A percentile compares a stretch with the other conserved stretches of the same genome.
Evolutionary conservation across 495 filamentous ascomycete species (phyloP).

Genomic region (Hypoxylon fuscum): DNA sequence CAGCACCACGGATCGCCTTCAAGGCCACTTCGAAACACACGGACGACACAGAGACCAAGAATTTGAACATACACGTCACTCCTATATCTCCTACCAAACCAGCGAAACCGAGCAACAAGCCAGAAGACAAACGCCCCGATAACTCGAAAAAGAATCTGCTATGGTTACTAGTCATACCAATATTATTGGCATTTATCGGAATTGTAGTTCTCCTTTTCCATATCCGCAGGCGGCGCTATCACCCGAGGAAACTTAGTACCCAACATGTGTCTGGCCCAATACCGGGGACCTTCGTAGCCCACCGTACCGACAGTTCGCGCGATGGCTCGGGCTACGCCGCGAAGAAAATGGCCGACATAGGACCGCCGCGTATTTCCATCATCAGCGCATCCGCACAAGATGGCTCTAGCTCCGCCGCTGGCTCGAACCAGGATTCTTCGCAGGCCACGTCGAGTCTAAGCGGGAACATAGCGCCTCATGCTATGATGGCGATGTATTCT

Average conservation of each 20-base stretch:
- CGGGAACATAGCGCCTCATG: slow-evolving; percentile 23
- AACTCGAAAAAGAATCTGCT: slow-evolving; percentile 31
- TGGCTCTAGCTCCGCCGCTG: neutral
- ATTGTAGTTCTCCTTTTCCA: slow-evolving; percentile 36
- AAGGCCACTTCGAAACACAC: slow-evolving; percentile 58
- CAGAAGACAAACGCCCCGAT: slow-evolving; percentile 11
- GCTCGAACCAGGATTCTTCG: slow-evolving; percentile 22
- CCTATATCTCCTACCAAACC: slow-evolving; percentile 28
- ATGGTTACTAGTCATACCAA: slow-evolving; percentile 43
- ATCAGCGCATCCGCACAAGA: slow-evolving; percentile 5
- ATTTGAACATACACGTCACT: slow-evolving; percentile 62
- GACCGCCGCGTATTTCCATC: slow-evolving; percentile 9
- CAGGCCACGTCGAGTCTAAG: slow-evolving; percentile 13
- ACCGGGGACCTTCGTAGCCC: slow-evolving; percentile 48
- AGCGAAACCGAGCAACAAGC: slow-evolving; percentile 12
- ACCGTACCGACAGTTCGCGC: slow-evolving; percentile 18
- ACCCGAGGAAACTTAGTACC: slow-evolving; percentile 27
- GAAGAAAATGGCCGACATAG: slow-evolving; percentile 35
- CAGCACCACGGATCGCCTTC: slow-evolving; percentile 59
- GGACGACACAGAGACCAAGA: slow-evolving; percentile 52
- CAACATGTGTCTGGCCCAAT: slow-evolving; percentile 54
- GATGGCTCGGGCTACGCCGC: slow-evolving; percentile 20
- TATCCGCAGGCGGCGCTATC: slow-evolving; percentile 35
- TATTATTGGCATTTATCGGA: slow-evolving; percentile 24
- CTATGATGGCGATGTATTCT: slow-evolving; percentile 37